Conservation (phyloP, 441 rosid genomes). For the Populus trichocarpa region DNA sequence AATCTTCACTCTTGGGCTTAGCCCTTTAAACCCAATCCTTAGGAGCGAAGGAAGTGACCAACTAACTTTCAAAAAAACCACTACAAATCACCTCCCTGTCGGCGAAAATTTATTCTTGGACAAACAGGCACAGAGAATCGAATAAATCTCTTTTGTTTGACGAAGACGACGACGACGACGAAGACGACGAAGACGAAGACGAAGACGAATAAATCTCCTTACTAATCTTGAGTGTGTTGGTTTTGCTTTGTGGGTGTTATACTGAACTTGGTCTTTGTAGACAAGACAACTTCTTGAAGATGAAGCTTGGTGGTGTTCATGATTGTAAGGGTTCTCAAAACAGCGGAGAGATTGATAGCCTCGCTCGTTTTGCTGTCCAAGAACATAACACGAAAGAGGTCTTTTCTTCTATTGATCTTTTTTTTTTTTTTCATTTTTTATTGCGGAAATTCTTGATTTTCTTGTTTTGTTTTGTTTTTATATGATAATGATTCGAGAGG, state of each 20-base stretch:
- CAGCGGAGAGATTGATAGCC: constrained; percentile 46
- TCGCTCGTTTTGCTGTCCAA: constrained; percentile 63
- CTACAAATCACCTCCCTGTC: not conserved
- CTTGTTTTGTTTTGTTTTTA: not conserved
- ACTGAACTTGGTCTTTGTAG: constrained; percentile 30
- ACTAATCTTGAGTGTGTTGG: constrained; percentile 17
- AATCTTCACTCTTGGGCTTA: too few relatives aligned
- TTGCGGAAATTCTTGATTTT: not conserved
- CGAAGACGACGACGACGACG: not conserved
- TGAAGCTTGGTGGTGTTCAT: constrained; percentile 42
- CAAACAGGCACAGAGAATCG: not conserved
- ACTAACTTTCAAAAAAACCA: not conserved
- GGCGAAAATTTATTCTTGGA: not conserved
- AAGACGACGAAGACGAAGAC: not conserved
- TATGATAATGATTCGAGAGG: not conserved
- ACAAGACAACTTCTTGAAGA: constrained; percentile 26
- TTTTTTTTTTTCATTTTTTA: not conserved
- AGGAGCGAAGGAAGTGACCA: not conserved
- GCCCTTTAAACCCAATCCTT: not conserved
- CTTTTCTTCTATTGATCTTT: not conserved
- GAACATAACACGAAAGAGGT: constrained; percentile 61
- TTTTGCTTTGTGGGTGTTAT: constrained; percentile 28
- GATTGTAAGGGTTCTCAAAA: constrained; percentile 35
- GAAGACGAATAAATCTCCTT: constrained; percentile 23
- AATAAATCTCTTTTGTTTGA: not conserved